These are phyloP conservation scores for Andrographis paniculata DNA, from an alignment of 305 asterid species.

Conservation along the genomic window DNA sequence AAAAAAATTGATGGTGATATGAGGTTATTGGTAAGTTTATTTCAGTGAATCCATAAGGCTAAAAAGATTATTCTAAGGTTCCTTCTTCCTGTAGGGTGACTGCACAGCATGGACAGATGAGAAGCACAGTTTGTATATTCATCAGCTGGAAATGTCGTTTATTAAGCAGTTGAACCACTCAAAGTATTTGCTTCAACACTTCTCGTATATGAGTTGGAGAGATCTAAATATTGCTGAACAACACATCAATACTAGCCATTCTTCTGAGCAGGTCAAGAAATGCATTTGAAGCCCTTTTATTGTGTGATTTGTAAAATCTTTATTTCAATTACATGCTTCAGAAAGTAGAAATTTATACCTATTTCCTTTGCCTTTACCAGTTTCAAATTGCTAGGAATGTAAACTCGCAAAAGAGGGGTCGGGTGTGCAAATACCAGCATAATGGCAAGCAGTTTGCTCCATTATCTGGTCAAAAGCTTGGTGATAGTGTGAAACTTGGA, in stretches of 20 bases:
- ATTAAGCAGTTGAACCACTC: constrained; percentile 56
- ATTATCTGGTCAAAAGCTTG: constrained; percentile 12
- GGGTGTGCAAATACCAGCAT: too few species aligned
- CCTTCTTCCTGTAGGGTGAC: constrained; percentile 22
- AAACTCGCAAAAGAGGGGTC: constrained; percentile 22
- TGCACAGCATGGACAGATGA: constrained; percentile 53
- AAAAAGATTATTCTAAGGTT: constrained; percentile 6
- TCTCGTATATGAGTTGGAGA: constrained; percentile 25
- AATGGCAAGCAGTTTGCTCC: too few species aligned
- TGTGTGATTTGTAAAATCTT: background rate
- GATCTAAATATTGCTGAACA: constrained; percentile 14
- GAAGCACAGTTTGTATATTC: constrained; percentile 61
- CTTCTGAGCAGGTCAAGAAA: constrained; percentile 40
- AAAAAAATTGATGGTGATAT: background rate
- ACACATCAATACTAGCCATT: constrained; percentile 14
- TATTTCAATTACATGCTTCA: constrained; percentile 11
- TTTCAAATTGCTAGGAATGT: constrained; percentile 23
- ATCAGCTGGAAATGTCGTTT: constrained; percentile 63
- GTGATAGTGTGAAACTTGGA: constrained; percentile 17
- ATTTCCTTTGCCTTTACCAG: constrained; percentile 20
- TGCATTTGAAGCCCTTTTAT: constrained; percentile 2
- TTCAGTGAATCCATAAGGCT: background rate
- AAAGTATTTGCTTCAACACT: constrained; percentile 24
- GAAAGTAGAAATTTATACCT: background rate
- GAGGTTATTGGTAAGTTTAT: background rate